These are phyloP conservation scores for Fonsecaea nubica DNA, from an alignment of 2,329 filamentous ascomycete genomes.

Conservation along the genomic window DNA sequence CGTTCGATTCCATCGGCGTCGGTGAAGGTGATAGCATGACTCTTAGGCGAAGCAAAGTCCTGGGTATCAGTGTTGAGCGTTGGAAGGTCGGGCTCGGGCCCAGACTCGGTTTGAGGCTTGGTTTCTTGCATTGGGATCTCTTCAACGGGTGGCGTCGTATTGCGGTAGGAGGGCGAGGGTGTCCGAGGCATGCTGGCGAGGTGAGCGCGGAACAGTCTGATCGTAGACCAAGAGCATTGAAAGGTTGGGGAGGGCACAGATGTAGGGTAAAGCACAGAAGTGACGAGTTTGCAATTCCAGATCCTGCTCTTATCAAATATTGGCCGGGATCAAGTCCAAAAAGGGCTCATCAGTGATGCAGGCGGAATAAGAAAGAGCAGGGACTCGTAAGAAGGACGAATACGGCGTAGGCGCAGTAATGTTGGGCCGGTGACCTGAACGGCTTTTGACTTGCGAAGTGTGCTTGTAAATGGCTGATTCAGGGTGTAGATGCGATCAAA, in stretches of 20 bases:
- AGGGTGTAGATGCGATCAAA: slow-evolving; percentile 1
- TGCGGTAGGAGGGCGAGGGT: slow-evolving; percentile 11
- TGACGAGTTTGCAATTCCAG: background rate
- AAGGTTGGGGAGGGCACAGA: background rate
- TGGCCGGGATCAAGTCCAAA: slow-evolving; percentile 6
- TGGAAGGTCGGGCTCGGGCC: slow-evolving; percentile 7
- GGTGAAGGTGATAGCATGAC: slow-evolving; percentile 23
- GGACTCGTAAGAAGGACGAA: background rate
- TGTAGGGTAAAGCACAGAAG: background rate
- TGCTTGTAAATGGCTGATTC: background rate
- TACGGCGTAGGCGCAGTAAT: slow-evolving; percentile 12
- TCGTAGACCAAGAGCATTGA: slow-evolving; percentile 4
- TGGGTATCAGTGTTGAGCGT: slow-evolving; percentile 23
- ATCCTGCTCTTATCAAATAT: slow-evolving; percentile 6
- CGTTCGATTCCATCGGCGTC: slow-evolving; percentile 21
- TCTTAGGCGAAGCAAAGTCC: slow-evolving; percentile 33
- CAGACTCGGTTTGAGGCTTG: slow-evolving; percentile 14
- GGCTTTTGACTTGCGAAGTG: background rate
- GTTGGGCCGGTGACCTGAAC: slow-evolving; percentile 12
- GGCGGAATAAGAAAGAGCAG: background rate
- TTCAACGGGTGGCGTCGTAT: slow-evolving; percentile 17
- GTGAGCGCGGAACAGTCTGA: background rate
- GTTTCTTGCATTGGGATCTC: slow-evolving; percentile 19
- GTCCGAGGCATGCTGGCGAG: slow-evolving; percentile 19
- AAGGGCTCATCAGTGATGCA: slow-evolving; percentile 16